Base-by-base conservation (phyloP, 2,329 filamentous ascomycete genomes). In the Paracamarosporium sp. region DNA sequence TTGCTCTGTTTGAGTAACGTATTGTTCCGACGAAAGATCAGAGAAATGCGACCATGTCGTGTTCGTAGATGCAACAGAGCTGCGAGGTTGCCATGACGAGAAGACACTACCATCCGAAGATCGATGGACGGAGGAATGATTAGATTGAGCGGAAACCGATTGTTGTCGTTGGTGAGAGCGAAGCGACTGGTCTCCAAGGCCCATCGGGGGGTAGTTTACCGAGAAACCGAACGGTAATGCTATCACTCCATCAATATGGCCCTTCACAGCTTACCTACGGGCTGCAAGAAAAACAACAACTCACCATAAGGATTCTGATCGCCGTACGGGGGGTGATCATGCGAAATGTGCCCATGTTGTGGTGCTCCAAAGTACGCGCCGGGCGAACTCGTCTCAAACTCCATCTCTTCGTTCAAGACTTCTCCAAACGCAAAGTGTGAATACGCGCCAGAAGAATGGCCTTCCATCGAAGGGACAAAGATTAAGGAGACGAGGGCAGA, bases 1-100 rank as follows among this genome's bases (percentile, higher is more conserved):
- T 8, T 55, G 17, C 31, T 62, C 60, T n/a, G 64, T 53, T 22
- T 66, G 62, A 11, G 60, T 36, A 43, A 60, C 38, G 31, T 62
- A 57, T 9, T 65, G 56, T 1, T 60, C 60, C 20, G 57, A 38
- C 5, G 64, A 55, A 12, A 55, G 48, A 1, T 61, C 51, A 9
- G 68, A 68, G 5, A 53, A 17, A n/a, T 60, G 41, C 5, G 72
- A 71, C 53, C 59, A 65, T 5, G 57, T 58, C 7, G 70, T 71
- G 25, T 43, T 62, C 6, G 63, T 65, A 2, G 72, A 73, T 8
- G 68, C 56, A 11, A 61, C 50, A 4, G 72, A 74, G 13, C 61
- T 56, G 22, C 68, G 53, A 3, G 50, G 44, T 7, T 63, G 59
- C 33, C 28, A 56, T 15, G 64, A 46, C 3, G 69, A 71, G 45